These are phyloP conservation scores for Aspergillus neoniger DNA, from an alignment of 2,329 filamentous ascomycete species.

Conservation along the genomic window DNA sequence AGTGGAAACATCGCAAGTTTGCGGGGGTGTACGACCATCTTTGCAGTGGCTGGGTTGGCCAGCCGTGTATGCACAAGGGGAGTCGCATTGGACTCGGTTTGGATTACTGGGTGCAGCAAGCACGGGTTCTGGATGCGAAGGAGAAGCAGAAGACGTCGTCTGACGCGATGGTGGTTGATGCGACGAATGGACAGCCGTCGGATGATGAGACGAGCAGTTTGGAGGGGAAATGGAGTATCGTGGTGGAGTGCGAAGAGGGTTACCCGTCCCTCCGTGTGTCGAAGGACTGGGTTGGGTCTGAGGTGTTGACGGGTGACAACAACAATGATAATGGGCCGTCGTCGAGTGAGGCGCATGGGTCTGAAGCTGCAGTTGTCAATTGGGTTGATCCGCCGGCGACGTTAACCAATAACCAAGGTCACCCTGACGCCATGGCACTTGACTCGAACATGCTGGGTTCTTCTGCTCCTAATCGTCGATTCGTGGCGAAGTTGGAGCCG, in stretches of 20 bases:
- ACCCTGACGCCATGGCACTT: conserved; percentile 39
- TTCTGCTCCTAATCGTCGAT: conserved; percentile 46
- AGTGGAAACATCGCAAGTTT: conserved; percentile 36
- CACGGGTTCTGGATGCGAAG: conserved; percentile 37
- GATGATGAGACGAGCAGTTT: conserved; percentile 23
- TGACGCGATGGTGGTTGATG: conserved; percentile 39
- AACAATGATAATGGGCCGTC: conserved; percentile 24
- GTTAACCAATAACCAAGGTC: conserved; percentile 34
- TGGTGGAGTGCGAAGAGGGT: conserved; percentile 49
- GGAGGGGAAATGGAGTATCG: conserved; percentile 37
- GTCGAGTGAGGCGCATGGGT: conserved; percentile 23
- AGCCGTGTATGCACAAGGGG: conserved; percentile 44
- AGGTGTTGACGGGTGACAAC: conserved; percentile 35
- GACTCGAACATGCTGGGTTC: conserved; percentile 41
- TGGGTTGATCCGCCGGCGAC: conserved; percentile 44
- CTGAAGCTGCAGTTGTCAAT: conserved; percentile 36
- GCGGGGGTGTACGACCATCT: conserved; percentile 40
- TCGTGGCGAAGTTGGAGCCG: conserved; percentile 46
- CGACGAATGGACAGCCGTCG: conserved; percentile 19
- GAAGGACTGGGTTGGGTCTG: conserved; percentile 45
- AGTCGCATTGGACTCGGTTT: conserved; percentile 43
- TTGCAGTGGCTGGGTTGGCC: conserved; percentile 45
- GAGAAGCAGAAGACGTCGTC: conserved; percentile 21
- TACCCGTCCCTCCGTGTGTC: conserved; percentile 48
- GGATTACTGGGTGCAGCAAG: conserved; percentile 46